Base-by-base conservation (phyloP, 2,329 filamentous ascomycete species). In the Fusarium anthophilum region DNA sequence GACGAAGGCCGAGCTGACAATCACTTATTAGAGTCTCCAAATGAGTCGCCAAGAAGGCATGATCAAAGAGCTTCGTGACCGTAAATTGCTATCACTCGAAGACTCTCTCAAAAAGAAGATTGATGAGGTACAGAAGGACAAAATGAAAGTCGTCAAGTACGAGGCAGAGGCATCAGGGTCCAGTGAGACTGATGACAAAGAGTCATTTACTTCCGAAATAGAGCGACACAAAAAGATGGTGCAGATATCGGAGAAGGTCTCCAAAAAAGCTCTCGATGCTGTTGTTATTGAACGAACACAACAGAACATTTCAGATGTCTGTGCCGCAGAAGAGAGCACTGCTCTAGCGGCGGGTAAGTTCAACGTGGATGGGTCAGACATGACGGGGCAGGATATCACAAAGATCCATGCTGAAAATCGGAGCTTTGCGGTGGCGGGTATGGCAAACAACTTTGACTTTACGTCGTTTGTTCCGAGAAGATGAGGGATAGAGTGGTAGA, bases 131-230 rank as follows among this genome's bases (percentile, higher is more conserved):
- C 18, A 28, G 4, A 47, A 7, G 2, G 18, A 28, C 44, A 20
- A 47, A 8, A 28, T 20, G 18, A 4, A 28, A 22, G 6, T 47
- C 18, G 12, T 47, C 2, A 47, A 47, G 24, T 47, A 47, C 9
- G 8, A 22, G 26, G 13, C 18, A 47, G 26, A 47, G 9, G 8
- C 18, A 15, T 47, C 18, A 15, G 13, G 13, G 0, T 15, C 44
- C 1, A 28, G 44, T 0, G 44, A 47, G 18, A 28, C 4, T 3
- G 8, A 47, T 4, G 26, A 47, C 13, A 47, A 28, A 22, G 13
- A 22, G 3, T 28, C 13, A 3, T 22, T 47, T 5, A 14, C 24
- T 0, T 11, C 9, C 0, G 26, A 48, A 3, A 5, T 28, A 8
- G 0, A 28, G 6, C 26, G 20, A 11, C 26, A 28, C 9, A 48